Evolutionary conservation across 345 rosid genomes (phyloP).

Genomic region (Erodium maritimum): DNA sequence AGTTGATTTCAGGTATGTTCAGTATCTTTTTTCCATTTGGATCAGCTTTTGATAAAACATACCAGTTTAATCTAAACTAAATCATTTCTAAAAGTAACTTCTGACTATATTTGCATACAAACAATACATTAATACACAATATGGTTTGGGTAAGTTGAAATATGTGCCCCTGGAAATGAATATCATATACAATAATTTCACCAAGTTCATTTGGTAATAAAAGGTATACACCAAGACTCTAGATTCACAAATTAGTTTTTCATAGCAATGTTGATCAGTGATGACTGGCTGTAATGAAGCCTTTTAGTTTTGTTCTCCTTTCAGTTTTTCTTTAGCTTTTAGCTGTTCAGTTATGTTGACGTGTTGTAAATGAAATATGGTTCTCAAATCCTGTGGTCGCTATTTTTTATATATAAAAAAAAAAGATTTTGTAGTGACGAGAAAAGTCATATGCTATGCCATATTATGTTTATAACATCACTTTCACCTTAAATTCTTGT

Average conservation of each 20-base stretch:
- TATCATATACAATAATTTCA: background rate
- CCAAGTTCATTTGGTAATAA: background rate
- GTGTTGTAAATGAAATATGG: no score
- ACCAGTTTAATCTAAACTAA: background rate
- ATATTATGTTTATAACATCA: background rate
- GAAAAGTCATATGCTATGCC: background rate
- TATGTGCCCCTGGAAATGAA: no score
- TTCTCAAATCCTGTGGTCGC: no score
- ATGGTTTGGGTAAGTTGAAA: no score
- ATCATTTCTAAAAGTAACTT: background rate
- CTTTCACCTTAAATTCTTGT: background rate
- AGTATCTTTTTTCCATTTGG: conserved; percentile 4
- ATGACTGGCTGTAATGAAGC: background rate
- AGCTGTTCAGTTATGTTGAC: no score
- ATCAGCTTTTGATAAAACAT: background rate
- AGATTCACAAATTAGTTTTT: conserved; percentile 2
- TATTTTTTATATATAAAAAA: no score
- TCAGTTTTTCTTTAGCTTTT: background rate
- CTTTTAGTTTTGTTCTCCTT: background rate
- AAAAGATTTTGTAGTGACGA: background rate
- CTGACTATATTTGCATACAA: background rate
- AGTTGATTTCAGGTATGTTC: conserved; percentile 69
- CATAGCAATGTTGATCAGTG: background rate
- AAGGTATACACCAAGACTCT: background rate
- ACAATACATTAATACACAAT: no score